Percentiles rank a stretch among this genome's conserved stretches.
phyloP scores from a whole-genome alignment of 108 stramenopile genomes.

The Cyclotella atomus region DNA sequence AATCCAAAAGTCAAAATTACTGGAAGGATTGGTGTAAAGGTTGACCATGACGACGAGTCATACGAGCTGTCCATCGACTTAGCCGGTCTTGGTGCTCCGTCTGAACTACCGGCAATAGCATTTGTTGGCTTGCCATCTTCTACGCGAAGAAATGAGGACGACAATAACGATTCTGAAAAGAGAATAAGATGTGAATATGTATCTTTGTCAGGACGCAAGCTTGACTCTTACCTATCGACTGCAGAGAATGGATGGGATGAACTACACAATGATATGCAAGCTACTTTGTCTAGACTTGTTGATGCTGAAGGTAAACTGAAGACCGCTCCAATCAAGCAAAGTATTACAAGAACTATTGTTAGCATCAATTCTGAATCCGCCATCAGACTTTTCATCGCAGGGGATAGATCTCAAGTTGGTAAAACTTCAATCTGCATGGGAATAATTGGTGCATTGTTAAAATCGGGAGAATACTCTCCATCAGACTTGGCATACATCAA shows the following conservation, averaged over 20 bases:
- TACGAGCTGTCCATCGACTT: slow-evolving; percentile 27
- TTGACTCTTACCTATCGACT: slow-evolving; percentile 5
- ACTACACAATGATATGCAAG: slow-evolving; percentile 12
- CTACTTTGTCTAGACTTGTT: slow-evolving; percentile 35
- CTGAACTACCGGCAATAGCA: slow-evolving; percentile 30
- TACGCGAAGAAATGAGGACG: background rate
- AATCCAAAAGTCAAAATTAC: slow-evolving; percentile 2
- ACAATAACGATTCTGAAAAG: background rate
- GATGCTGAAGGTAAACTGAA: slow-evolving; percentile 21
- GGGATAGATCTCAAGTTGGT: slow-evolving; percentile 91
- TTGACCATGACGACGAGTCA: slow-evolving; percentile 33
- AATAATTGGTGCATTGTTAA: slow-evolving; percentile 42
- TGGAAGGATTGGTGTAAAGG: slow-evolving; percentile 15
- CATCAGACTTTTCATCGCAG: slow-evolving; percentile 82
- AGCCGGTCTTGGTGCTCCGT: slow-evolving; percentile 26
- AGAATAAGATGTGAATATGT: slow-evolving; percentile 26
- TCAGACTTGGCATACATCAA: slow-evolving; percentile 94
- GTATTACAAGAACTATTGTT: background rate
- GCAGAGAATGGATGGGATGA: background rate
- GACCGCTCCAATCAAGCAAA: slow-evolving; percentile 8
- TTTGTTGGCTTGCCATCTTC: slow-evolving; percentile 17
- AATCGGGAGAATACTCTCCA: slow-evolving; percentile 58
- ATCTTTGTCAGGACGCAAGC: slow-evolving; percentile 13
- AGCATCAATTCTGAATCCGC: slow-evolving; percentile 27
- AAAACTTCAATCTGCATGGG: slow-evolving; percentile 92